These are phyloP conservation scores for Melampsora larici-populina DNA, from an alignment of 1,284 basidiomycete species.

Conservation along the genomic window DNA sequence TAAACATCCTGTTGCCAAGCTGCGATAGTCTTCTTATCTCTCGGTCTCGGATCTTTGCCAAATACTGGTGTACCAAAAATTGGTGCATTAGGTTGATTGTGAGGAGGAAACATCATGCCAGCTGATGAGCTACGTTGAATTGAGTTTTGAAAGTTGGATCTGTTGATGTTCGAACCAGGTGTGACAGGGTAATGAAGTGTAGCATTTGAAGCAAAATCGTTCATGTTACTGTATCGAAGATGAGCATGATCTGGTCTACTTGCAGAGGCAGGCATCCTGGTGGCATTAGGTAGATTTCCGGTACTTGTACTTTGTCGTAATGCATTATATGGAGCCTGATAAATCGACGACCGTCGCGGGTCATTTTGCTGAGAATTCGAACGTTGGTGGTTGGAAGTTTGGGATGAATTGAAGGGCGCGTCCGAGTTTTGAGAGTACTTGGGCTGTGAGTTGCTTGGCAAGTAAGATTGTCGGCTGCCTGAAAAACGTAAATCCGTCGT, in stretches of 20 bases:
- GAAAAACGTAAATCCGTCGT: background rate
- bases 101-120: background rate
- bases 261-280: conserved; percentile 10
- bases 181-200: conserved; percentile 21
- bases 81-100: background rate
- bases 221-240: conserved; percentile 21
- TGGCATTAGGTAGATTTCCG: background rate
- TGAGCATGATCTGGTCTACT: conserved; percentile 21
- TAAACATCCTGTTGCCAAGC: conserved; percentile 69
- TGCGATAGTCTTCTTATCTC: conserved; percentile 22
- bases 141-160: background rate
- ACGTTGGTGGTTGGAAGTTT: background rate
- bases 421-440: conserved; percentile 25
- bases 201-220: background rate
- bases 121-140: background rate
- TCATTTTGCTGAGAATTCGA: conserved; percentile 15
- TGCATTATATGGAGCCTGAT: conserved; percentile 20
- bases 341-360: conserved; percentile 11
- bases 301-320: conserved; percentile 1
- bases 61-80: conserved; percentile 5
- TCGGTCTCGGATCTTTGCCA: conserved; percentile 27
- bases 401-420: background rate
- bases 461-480: conserved; percentile 4
- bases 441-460: conserved; percentile 2
- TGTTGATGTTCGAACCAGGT: background rate